Evolutionary conservation across 78 protist genomes (phyloP).

Genomic region (Guillardia theta): DNA sequence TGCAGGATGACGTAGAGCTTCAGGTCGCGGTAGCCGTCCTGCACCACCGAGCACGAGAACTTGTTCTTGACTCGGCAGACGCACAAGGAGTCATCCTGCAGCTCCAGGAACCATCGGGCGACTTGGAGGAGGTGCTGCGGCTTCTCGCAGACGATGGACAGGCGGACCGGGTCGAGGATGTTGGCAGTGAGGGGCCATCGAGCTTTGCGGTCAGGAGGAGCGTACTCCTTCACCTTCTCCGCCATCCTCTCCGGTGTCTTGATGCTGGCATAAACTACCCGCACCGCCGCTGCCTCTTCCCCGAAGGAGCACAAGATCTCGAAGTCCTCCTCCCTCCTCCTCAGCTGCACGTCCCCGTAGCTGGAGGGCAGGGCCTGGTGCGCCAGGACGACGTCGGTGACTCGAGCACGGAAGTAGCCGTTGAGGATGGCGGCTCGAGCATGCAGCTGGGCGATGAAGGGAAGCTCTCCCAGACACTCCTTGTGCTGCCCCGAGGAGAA

Average conservation of each 20-base stretch:
- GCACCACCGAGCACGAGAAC: background rate
- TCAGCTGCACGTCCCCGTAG: constrained; percentile 42
- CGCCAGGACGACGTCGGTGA: too few relatives aligned
- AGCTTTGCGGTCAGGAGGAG: too few relatives aligned
- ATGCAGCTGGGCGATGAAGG: background rate
- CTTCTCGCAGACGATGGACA: background rate
- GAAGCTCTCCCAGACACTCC: too few relatives aligned
- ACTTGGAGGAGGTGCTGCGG: background rate
- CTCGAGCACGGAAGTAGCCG: background rate
- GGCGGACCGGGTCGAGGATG: background rate
- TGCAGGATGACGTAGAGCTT: background rate
- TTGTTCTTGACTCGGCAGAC: background rate
- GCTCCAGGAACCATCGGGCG: background rate
- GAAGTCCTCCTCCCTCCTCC: too few relatives aligned
- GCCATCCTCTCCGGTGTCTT: background rate
- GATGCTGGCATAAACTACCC: background rate
- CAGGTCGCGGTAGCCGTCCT: background rate
- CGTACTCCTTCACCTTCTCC: background rate
- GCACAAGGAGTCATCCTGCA: background rate
- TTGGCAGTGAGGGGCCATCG: background rate
- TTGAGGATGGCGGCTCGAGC: background rate
- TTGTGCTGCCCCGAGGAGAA: too few relatives aligned
- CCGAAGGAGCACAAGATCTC: too few relatives aligned
- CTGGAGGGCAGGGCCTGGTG: constrained; percentile 7
- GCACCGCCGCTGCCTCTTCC: too few relatives aligned